These are phyloP conservation scores for Diaporthe amygdali DNA, from an alignment of 2,329 filamentous ascomycete species.

Conservation along the genomic window DNA sequence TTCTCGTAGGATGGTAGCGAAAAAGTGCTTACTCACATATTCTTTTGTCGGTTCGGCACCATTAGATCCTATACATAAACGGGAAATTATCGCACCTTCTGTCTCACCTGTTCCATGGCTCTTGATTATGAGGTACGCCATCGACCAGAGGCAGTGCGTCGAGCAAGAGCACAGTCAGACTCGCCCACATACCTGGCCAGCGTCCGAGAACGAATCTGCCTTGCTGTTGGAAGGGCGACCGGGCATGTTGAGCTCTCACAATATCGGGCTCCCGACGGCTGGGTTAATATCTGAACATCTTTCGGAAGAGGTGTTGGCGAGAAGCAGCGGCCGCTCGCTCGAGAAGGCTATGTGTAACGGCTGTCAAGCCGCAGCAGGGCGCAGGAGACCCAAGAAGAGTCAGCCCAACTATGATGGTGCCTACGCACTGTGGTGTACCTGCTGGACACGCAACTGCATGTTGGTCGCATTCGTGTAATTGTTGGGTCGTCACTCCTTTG, in stretches of 20 bases:
- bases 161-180: neutral
- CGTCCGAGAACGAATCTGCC: neutral
- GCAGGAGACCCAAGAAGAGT: neutral
- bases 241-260: neutral
- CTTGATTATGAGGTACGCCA: neutral
- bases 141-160: neutral
- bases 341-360: conserved; percentile 9
- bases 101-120: conserved; percentile 16
- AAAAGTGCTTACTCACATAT: neutral
- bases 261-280: conserved; percentile 6
- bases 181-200: neutral
- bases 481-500: neutral
- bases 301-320: neutral
- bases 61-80: conserved; percentile 10
- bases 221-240: neutral
- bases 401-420: neutral
- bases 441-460: neutral
- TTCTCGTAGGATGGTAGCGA: conserved; percentile 6
- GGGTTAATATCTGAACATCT: conserved; percentile 1
- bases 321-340: conserved; percentile 7
- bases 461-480: neutral
- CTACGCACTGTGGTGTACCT: neutral
- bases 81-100: neutral
- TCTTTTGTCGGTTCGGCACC: neutral
- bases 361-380: conserved; percentile 1